Evolutionary conservation across 202 grass and related monocot species (phyloP), one percentile per base, ranked within the genome.

Genomic region (Setaria italica): DNA sequence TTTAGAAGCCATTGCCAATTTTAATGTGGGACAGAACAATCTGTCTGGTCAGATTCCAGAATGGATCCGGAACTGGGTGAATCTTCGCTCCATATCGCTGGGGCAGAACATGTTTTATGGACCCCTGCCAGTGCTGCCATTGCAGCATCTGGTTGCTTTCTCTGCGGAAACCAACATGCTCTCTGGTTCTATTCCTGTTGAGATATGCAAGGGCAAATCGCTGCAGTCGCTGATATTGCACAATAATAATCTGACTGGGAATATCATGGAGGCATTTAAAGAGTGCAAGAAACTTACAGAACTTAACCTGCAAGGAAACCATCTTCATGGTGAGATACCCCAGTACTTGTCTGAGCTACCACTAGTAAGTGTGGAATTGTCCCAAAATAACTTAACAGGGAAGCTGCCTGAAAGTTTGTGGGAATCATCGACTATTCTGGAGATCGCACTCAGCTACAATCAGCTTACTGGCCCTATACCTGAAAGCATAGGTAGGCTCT

Each of bases 311-410:
- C 50, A 84, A 71, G 90, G 88, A 41, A 99, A 99, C 83, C 90
- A 88, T 62, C 80, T 99, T 92, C 82, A 90, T 87, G 97, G 97
- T 21, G 85, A 90, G 87, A 83, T 99, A 85, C 97, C 94, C 11
- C 79, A 76, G 56, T 94, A 99, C 82, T 80, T 99, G 67, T 85
- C 87, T 56, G 88, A 94, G 54, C 73, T 99, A 35, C 97, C 97
- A 25, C 89, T 99, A 7, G 80, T 96, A 81, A 94, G 62, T 29
- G 80, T 99, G 32, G 92, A 97, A 56, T 75, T 99, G 77, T 89
- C 90, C 20, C 90, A 90, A 43, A 99, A 99, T 80, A 99, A 99
- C 45, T 91, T 99, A 59, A 84, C 74, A 4, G 97, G 97, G 81
- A 67, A 66, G 55, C 73, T 97, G 51, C 87, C 97, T 77, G 82